A percentile compares a stretch with the other conserved stretches of the same genome.
These are phyloP conservation scores for Capsaspora owczarzaki DNA, from an alignment of 78 protist species.

Conservation along the genomic window DNA sequence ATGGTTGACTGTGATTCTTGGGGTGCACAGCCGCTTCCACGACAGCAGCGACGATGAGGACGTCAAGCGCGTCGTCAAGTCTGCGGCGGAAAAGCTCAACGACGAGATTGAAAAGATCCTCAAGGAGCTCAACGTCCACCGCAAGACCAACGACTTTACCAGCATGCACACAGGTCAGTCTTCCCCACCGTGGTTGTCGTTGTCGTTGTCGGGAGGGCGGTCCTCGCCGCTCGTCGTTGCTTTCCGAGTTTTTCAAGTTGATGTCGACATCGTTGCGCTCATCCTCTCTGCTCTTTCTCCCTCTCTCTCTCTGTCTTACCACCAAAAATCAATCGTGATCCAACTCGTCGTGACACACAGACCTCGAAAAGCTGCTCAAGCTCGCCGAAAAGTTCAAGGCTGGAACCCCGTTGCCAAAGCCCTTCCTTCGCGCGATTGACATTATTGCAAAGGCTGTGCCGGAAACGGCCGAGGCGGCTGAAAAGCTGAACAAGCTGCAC, in stretches of 20 bases:
- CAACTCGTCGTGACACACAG: conserved; percentile 15
- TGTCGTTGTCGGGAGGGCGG: too few relatives aligned
- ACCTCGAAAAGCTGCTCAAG: conserved; percentile 34
- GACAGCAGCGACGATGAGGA: background rate
- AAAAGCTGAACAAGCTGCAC: conserved; percentile 27
- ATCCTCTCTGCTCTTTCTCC: background rate
- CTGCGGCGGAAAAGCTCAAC: background rate
- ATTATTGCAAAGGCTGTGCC: conserved; percentile 7
- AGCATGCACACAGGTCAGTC: conserved; percentile 21
- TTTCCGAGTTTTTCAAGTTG: background rate
- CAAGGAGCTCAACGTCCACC: conserved; percentile 22
- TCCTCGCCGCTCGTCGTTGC: background rate
- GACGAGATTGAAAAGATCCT: conserved; percentile 23
- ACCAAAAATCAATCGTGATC: background rate
- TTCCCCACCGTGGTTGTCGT: background rate
- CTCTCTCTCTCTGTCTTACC: background rate
- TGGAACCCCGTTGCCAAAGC: conserved; percentile 35
- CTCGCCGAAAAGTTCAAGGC: conserved; percentile 13
- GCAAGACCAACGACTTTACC: conserved; percentile 49
- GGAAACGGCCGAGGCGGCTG: conserved; percentile 11
- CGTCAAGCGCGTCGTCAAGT: background rate
- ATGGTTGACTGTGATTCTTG: background rate
- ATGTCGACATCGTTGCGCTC: background rate
- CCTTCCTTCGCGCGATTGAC: background rate
- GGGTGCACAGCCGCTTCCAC: background rate